Percentiles rank a stretch among this genome's conserved stretches.
Conservation (phyloP, 2,329 filamentous ascomycete species). For the Pezicula neosporulosa region DNA sequence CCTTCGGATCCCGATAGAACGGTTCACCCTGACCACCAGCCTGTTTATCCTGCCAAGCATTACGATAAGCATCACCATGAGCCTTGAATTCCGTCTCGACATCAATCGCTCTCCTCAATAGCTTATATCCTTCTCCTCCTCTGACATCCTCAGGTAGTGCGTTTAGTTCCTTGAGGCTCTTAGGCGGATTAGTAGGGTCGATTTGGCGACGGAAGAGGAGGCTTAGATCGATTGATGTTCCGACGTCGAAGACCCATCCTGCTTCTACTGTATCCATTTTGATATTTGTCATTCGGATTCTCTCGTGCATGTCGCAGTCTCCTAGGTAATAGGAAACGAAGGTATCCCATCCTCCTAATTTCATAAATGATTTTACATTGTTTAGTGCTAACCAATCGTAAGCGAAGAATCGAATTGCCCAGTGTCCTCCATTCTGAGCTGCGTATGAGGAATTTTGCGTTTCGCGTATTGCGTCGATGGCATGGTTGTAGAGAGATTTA, state of each 20-base stretch:
- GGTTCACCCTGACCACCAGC: slow-evolving; percentile 46
- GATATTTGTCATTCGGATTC: slow-evolving; percentile 42
- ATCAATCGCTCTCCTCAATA: slow-evolving; percentile 7
- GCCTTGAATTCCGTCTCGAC: slow-evolving; percentile 5
- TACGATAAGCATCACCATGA: slow-evolving; percentile 27
- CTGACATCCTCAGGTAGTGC: slow-evolving; percentile 2
- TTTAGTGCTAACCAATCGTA: slow-evolving; percentile 54
- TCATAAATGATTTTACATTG: slow-evolving; percentile 43
- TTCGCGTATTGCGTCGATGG: slow-evolving; percentile 8
- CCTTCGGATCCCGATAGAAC: slow-evolving; percentile 44
- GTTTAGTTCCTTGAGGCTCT: slow-evolving; percentile 5
- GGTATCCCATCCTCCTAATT: slow-evolving; percentile 49
- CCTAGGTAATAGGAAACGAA: slow-evolving; percentile 53
- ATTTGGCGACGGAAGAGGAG: slow-evolving; percentile 37
- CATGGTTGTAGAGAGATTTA: slow-evolving; percentile 9
- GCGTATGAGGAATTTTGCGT: slow-evolving; percentile 5
- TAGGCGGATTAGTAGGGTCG: slow-evolving; percentile 2
- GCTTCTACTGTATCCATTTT: slow-evolving; percentile 33
- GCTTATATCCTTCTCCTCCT: slow-evolving; percentile 2
- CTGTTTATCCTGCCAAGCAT: slow-evolving; percentile 48
- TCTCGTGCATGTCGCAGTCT: slow-evolving; percentile 50
- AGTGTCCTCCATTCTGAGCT: slow-evolving; percentile 19
- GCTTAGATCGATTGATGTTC: slow-evolving; percentile 37
- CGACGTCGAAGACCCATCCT: slow-evolving; percentile 41
- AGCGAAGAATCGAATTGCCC: slow-evolving; percentile 49